Evolutionary conservation across 257 asterid species (phyloP), one percentile per base, ranked within the genome.

Genomic region (Gentiana macrophylla): DNA sequence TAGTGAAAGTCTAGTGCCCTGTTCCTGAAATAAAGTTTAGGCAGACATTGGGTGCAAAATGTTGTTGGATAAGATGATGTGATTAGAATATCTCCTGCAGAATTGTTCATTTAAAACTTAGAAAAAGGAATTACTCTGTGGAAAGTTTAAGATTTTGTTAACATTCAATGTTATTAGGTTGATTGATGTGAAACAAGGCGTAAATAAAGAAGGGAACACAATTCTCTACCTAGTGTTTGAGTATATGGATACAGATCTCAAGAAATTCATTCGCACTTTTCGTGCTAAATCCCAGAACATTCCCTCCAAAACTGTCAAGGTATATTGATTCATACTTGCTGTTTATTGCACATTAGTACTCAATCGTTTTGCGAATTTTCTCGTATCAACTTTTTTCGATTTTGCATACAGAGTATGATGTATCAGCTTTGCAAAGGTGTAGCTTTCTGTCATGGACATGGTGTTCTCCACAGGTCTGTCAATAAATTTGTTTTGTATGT

Each of bases 391-490:
- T 6, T 4, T 43, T 33, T 34, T 11, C 38, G 5, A 55, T 37
- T 12, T 8, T 38, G 43, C 10, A 3, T 41, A 35, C 86, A 87
- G 98, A 79, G 89, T 61, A 65, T 91, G 72, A 83, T 91, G 96
- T 91, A 74, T 69, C 98, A 91, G 82, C 96, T 91, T 59, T 91
- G 98, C 66, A 77, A 87, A 55, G 98, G 96, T 32, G 94, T 91
- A 55, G 89, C 98, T 32, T 91, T 91, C 79, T 91, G 96, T 80
- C 98, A 91, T 62, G 92, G 98, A 15, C 97, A 83, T 61, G 98
- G 98, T 32, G 94, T 92, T 65, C 52, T 92, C 37, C 97, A 92
- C 78, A 78, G 98, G 98, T 86, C 61, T 6, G 38, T 53, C 35
- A 38, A 32, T 13, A 12, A 11, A 53, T 35, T 38, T 50, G 9